Base-by-base conservation (phyloP, 2,329 filamentous ascomycete genomes). In the Alternaria dauci region DNA sequence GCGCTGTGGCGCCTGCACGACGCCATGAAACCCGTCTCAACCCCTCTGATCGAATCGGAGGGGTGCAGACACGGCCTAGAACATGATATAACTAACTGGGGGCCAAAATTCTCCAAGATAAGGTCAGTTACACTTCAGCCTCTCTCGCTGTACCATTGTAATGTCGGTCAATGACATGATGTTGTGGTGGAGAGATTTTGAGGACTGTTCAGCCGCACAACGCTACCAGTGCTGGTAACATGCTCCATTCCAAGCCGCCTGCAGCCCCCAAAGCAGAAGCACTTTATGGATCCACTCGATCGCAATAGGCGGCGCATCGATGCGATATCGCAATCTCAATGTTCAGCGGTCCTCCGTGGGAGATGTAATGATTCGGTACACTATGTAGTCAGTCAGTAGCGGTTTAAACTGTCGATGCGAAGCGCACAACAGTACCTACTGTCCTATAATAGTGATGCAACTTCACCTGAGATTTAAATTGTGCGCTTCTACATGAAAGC, bases 111-210 rank as follows among this genome's bases (percentile, higher is more conserved):
- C 16, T 38, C 34, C 0, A 14, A 38, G 14, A n/a, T 38, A 14
- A 38, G 16, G 16, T 8, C 8, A 38, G 34, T n/a, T 1, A 3
- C 34, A 0, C 16, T 16, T n/a, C n/a, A 38, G 16, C 16, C 34
- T n/a, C 7, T 9, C n/a, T 5, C 16, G 34, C 34, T 14, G 34
- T 38, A 2, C 1, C 6, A 18, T n/a, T 6, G 34, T n/a, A n/a
- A 8, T n/a, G n/a, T 0, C n/a, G 16, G 2, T 16, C 16, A 16
- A 38, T 0, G 8, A 12, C 4, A 7, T 14, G 16, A 8, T n/a
- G 34, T n/a, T 16, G 34, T 38, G 34, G 16, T 38, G n/a, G 34
- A 8, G 16, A 38, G 34, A 38, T 38, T 38, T 16, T 0, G 16
- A n/a, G 16, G 34, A 38, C 34, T n/a, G 16, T 7, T n/a, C 34